Conservation (phyloP, 371 early-diverging fungal genomes). For the Saksenaea oblongispora region DNA sequence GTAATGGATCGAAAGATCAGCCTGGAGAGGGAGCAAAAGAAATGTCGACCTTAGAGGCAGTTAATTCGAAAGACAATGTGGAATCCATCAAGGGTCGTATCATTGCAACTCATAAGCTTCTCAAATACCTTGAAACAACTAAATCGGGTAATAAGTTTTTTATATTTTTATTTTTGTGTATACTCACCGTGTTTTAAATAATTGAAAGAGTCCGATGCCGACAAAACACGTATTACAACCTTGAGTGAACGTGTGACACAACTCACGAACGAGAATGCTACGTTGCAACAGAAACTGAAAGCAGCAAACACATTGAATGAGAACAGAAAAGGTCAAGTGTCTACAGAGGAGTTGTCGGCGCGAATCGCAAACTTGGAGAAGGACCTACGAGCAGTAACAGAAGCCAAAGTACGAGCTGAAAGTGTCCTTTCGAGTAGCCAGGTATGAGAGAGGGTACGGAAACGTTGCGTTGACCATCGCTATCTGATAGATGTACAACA, state of each 20-base stretch:
- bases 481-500: not conserved
- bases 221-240: not conserved
- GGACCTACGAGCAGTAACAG: not conserved
- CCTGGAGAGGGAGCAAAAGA: not conserved
- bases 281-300: not conserved
- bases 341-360: not conserved
- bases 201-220: not conserved
- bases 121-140: conserved; percentile 1
- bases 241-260: not conserved
- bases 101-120: conserved; percentile 6
- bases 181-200: not conserved
- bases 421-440: not conserved
- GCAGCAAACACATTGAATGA: not conserved
- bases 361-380: not conserved
- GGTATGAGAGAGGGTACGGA: not conserved
- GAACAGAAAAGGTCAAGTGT: not conserved
- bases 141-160: not conserved
- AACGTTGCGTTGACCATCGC: not conserved
- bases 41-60: not conserved
- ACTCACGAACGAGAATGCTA: not conserved
- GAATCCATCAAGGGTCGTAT: conserved; percentile 10
- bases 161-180: not conserved
- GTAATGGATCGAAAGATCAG: not conserved
- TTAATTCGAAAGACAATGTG: conserved; percentile 5
- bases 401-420: not conserved